Evolutionary conservation across 2,329 filamentous ascomycete species (phyloP).

Genomic region (Pseudocercospora eumusae): DNA sequence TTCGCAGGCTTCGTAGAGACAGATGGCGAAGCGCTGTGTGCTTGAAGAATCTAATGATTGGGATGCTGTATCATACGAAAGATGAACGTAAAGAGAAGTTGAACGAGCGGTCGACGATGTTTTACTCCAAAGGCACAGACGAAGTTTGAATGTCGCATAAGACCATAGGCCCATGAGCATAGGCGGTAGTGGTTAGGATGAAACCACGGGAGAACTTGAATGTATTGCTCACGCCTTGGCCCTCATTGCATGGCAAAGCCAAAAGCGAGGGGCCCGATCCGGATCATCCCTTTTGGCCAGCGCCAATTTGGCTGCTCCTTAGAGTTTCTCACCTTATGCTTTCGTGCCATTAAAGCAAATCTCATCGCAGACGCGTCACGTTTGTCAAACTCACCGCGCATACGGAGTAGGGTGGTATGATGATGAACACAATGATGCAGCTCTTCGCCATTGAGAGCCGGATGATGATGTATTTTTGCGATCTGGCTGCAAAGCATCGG

Average conservation of each 20-base stretch:
- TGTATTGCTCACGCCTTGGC: background rate
- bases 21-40: background rate
- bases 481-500: background rate
- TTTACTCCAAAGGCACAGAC: background rate
- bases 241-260: background rate
- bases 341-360: slow-evolving; percentile 2
- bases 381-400: background rate
- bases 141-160: background rate
- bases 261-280: background rate
- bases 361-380: background rate
- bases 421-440: background rate
- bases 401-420: background rate
- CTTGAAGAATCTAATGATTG: background rate
- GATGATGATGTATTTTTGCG: background rate
- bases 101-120: background rate
- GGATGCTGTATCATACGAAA: background rate
- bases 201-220: background rate
- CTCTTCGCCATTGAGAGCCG: background rate
- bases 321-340: slow-evolving; percentile 1
- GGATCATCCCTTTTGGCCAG: no score
- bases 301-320: background rate
- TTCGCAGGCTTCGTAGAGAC: background rate
- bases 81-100: background rate
- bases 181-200: background rate
- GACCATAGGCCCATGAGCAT: background rate